Percentiles rank a stretch among this genome's conserved stretches.
These are phyloP conservation scores for Phialemoniopsis sp. DNA, from an alignment of 2,329 filamentous ascomycete genomes.

Conservation along the genomic window DNA sequence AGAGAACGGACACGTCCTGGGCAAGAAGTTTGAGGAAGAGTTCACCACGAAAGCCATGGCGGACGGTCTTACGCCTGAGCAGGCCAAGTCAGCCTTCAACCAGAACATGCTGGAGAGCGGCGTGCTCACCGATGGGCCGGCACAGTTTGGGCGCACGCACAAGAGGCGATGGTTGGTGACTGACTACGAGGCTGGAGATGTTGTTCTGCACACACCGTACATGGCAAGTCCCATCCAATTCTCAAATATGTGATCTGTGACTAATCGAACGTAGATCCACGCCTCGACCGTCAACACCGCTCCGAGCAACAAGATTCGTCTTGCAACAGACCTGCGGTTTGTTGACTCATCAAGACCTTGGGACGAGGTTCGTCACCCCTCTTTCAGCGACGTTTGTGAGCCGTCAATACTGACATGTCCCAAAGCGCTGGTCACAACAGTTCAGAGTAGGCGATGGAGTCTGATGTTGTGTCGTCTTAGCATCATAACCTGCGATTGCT, in stretches of 20 bases:
- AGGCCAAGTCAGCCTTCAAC: constrained; percentile 49
- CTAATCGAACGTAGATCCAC: constrained; percentile 43
- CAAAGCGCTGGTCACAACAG: constrained; percentile 1
- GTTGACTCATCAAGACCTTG: constrained; percentile 28
- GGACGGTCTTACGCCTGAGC: constrained; percentile 44
- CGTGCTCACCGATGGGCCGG: constrained; percentile 44
- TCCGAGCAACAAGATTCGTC: constrained; percentile 42
- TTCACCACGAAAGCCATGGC: constrained; percentile 44
- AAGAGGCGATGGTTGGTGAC: constrained; percentile 26
- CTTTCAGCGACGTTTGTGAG: neutral
- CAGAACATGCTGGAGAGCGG: constrained; percentile 55
- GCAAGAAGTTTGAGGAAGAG: constrained; percentile 41
- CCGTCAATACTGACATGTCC: constrained; percentile 1
- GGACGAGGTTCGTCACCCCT: constrained; percentile 2
- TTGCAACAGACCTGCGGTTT: constrained; percentile 53
- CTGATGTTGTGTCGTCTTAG: too few relatives aligned
- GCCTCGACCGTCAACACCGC: constrained; percentile 53
- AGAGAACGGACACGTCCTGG: constrained; percentile 40
- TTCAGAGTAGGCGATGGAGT: constrained; percentile 3
- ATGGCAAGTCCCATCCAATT: constrained; percentile 18
- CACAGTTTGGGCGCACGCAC: constrained; percentile 23
- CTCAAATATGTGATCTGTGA: constrained; percentile 5
- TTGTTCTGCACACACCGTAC: constrained; percentile 31
- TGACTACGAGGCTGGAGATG: constrained; percentile 33
- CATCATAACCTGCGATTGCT: too few relatives aligned